Evolutionary conservation across 2,329 filamentous ascomycete species (phyloP).

Genomic region (Clonostachys rhizophaga): DNA sequence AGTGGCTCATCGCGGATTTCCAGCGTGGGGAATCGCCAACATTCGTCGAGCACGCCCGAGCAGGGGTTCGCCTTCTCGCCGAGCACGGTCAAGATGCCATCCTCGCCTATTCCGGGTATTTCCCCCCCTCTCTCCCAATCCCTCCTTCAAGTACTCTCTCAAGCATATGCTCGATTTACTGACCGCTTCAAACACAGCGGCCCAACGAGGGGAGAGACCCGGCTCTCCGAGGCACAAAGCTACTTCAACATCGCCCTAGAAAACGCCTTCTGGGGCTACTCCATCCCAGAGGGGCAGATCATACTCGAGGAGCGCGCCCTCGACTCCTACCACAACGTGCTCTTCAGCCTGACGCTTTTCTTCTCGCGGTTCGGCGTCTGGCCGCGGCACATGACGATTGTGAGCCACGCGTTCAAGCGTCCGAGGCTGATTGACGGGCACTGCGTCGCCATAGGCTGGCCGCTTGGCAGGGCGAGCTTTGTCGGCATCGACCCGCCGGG

Average conservation of each 20-base stretch:
- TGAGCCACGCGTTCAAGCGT: constrained; percentile 68
- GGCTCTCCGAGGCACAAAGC: constrained; percentile 55
- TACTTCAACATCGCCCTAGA: constrained; percentile 50
- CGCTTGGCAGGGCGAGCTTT: constrained; percentile 38
- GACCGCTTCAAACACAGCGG: constrained; percentile 37
- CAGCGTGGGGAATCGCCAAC: constrained; percentile 75
- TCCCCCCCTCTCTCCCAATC: background rate
- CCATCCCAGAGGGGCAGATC: constrained; percentile 22
- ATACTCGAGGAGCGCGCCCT: constrained; percentile 67
- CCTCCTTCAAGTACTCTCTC: background rate
- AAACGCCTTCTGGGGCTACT: constrained; percentile 39
- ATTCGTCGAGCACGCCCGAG: constrained; percentile 70
- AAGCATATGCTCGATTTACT: background rate
- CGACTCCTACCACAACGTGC: constrained; percentile 81
- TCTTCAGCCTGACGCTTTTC: constrained; percentile 64
- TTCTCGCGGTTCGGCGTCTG: constrained; percentile 35
- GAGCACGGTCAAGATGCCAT: constrained; percentile 36
- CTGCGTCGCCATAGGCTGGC: constrained; percentile 56
- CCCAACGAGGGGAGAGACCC: constrained; percentile 54
- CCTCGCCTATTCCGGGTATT: constrained; percentile 70
- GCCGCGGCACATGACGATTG: constrained; percentile 54
- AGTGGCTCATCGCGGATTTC: constrained; percentile 74
- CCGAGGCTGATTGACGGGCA: constrained; percentile 59
- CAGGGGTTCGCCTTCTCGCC: constrained; percentile 51
- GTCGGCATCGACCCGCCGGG: constrained; percentile 62